Evolutionary conservation across 768 basidiomycete genomes (phyloP).

Genomic region (Boletus subparvulus): DNA sequence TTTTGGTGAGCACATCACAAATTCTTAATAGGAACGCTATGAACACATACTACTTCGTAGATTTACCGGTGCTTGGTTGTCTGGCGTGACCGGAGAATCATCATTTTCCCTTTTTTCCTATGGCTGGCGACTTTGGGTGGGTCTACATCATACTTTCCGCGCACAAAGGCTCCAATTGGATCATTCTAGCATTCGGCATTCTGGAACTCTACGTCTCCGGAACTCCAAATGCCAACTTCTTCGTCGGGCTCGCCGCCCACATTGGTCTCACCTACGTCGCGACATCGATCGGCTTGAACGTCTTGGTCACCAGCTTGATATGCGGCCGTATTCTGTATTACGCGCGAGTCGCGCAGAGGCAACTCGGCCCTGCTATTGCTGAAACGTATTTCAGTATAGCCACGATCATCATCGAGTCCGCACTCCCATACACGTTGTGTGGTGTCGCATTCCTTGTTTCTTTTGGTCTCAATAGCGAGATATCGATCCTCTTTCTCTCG

Average conservation of each 20-base stretch:
- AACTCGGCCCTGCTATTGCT: not conserved
- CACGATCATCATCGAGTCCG: constrained; percentile 4
- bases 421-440: constrained; percentile 14
- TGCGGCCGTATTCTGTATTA: constrained; percentile 14
- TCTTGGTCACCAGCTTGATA: constrained; percentile 8
- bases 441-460: constrained; percentile 14
- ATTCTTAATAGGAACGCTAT: too few species aligned
- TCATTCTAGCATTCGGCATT: constrained; percentile 5
- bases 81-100: constrained; percentile 22
- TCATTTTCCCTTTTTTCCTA: constrained; percentile 11
- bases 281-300: constrained; percentile 11
- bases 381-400: constrained; percentile 5
- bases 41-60: too few species aligned
- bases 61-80: constrained; percentile 36
- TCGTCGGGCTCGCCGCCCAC: constrained; percentile 6
- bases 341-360: not conserved
- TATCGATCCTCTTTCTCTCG: constrained; percentile 13
- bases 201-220: constrained; percentile 5
- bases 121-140: constrained; percentile 6
- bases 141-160: not conserved
- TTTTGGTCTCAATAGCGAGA: constrained; percentile 4
- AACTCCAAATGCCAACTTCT: constrained; percentile 6
- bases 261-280: constrained; percentile 13
- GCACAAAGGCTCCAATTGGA: not conserved
- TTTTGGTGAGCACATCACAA: constrained; percentile 29